phyloP scores from a whole-genome alignment of 345 rosid species.

The Reutealis trisperma region DNA sequence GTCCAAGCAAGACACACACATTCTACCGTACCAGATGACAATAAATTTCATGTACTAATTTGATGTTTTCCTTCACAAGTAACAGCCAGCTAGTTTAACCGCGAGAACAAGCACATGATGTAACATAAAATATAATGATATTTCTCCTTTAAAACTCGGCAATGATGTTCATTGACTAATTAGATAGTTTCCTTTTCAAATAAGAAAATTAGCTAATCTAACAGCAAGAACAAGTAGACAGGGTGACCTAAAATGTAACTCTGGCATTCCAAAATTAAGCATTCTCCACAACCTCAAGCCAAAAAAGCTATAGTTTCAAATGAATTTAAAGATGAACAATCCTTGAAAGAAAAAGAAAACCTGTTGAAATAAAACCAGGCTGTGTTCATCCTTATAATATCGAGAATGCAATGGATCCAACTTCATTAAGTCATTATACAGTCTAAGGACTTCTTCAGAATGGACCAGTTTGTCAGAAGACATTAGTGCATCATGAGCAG shows the following conservation, averaged over 20 bases:
- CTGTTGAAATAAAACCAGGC: slow-evolving; percentile 66
- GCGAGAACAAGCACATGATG: too few species aligned
- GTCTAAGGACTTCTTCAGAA: slow-evolving; percentile 62
- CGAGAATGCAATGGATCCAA: slow-evolving; percentile 65
- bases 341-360: slow-evolving; percentile 24
- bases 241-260: too few species aligned
- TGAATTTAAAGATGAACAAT: neutral
- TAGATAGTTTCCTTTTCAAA: too few species aligned
- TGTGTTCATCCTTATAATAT: slow-evolving; percentile 76
- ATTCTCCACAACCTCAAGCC: too few species aligned
- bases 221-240: too few species aligned
- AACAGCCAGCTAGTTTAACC: neutral
- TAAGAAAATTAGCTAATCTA: too few species aligned
- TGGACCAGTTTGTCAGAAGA: slow-evolving; percentile 38
- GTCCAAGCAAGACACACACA: neutral
- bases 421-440: slow-evolving; percentile 64
- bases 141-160: too few species aligned
- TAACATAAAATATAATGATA: too few species aligned
- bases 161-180: too few species aligned
- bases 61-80: neutral
- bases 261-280: too few species aligned
- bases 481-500: slow-evolving; percentile 55
- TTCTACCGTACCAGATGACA: neutral
- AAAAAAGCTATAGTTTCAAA: too few species aligned
- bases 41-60: neutral